Conservation (phyloP, 352 stramenopile genomes). For the Plasmopara viticola region DNA sequence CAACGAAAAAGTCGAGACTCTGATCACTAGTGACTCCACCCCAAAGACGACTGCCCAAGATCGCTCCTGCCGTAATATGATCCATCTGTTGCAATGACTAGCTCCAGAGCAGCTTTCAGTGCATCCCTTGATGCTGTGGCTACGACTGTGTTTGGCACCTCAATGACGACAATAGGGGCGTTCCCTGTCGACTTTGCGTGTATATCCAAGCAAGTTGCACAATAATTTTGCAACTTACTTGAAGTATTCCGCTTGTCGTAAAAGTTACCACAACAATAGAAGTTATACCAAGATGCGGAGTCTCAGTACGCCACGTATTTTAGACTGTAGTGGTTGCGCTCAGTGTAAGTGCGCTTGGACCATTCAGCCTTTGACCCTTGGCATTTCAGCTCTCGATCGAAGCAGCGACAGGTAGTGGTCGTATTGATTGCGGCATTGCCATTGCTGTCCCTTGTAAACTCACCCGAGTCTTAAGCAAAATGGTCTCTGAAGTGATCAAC, state of each 20-base stretch:
- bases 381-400: constrained; percentile 47
- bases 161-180: constrained; percentile 21
- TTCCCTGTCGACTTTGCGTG: constrained; percentile 19
- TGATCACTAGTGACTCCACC: constrained; percentile 48
- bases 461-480: constrained; percentile 26
- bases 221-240: constrained; percentile 31
- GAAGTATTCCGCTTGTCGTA: constrained; percentile 37
- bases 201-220: constrained; percentile 42
- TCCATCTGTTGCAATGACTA: constrained; percentile 30
- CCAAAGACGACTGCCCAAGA: constrained; percentile 49
- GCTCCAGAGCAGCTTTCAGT: constrained; percentile 7
- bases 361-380: constrained; percentile 33
- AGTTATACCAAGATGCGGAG: constrained; percentile 37
- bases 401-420: constrained; percentile 15
- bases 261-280: constrained; percentile 41
- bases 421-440: constrained; percentile 42
- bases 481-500: constrained; percentile 24
- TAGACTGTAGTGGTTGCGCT: constrained; percentile 34
- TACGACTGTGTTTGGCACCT: constrained; percentile 14
- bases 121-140: constrained; percentile 23
- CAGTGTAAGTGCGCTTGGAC: constrained; percentile 26
- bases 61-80: constrained; percentile 30
- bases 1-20: constrained; percentile 38
- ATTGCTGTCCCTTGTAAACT: constrained; percentile 35
- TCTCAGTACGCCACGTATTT: constrained; percentile 30